Percentiles rank a stretch among this genome's conserved stretches.
phyloP scores from a whole-genome alignment of 2,329 filamentous ascomycete genomes.

The Pyrenophora seminiperda region DNA sequence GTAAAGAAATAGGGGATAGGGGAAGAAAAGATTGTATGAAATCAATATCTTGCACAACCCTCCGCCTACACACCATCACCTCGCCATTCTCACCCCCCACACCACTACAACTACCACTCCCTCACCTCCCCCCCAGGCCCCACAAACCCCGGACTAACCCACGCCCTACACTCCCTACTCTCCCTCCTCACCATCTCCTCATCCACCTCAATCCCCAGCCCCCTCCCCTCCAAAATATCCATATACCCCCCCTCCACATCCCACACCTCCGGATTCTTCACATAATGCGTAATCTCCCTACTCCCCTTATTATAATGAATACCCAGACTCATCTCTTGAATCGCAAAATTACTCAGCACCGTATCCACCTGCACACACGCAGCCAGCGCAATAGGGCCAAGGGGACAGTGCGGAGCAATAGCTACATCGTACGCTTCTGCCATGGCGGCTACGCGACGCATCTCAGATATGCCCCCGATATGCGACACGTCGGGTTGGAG shows the following conservation, averaged over 20 bases:
- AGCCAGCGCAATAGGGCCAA: slow-evolving; percentile 74
- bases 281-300: slow-evolving; percentile 61
- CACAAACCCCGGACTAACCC: slow-evolving; percentile 69
- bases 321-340: slow-evolving; percentile 78
- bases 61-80: too few species aligned
- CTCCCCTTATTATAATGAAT: slow-evolving; percentile 73
- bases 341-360: slow-evolving; percentile 66
- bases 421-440: slow-evolving; percentile 75
- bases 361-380: slow-evolving; percentile 70
- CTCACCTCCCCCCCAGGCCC: slow-evolving; percentile 69
- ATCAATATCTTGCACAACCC: too few species aligned
- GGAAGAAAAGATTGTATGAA: too few species aligned
- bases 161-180: slow-evolving; percentile 64
- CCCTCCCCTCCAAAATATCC: slow-evolving; percentile 62
- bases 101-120: slow-evolving; percentile 62
- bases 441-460: slow-evolving; percentile 71
- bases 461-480: slow-evolving; percentile 73
- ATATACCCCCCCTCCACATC: slow-evolving; percentile 70
- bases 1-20: too few species aligned
- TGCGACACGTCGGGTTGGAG: slow-evolving; percentile 76
- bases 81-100: too few species aligned
- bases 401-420: slow-evolving; percentile 73
- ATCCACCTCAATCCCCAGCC: slow-evolving; percentile 71
- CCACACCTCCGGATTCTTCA: slow-evolving; percentile 68
- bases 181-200: slow-evolving; percentile 69